A percentile compares a stretch with the other conserved stretches of the same genome.
phyloP scores from a whole-genome alignment of 805 yeast genomes.

The Kodamaea jinghongensis region DNA sequence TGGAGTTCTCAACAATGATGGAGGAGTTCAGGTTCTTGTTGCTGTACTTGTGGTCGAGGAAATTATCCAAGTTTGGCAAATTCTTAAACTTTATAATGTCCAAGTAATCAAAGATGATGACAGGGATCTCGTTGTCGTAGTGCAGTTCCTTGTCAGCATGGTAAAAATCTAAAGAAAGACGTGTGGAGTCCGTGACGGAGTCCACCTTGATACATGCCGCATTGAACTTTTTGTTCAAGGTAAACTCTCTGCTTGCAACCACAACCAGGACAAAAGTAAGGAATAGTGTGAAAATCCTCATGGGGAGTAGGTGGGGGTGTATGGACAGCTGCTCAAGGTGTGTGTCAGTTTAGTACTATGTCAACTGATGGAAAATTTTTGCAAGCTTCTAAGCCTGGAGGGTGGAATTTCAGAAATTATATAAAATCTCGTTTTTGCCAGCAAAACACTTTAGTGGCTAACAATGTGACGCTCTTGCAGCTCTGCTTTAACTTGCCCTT shows the following conservation, averaged over 20 bases:
- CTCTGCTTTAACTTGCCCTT: too few species aligned
- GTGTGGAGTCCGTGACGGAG: slow-evolving; percentile 5
- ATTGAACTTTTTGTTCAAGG: slow-evolving; percentile 9
- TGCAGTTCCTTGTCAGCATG: neutral
- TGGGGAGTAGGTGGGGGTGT: too few species aligned
- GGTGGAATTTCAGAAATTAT: too few species aligned
- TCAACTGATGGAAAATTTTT: neutral
- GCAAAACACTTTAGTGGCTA: too few species aligned
- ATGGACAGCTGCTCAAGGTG: too few species aligned
- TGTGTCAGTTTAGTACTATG: too few species aligned
- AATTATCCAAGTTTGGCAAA: slow-evolving; percentile 11
- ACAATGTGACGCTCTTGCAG: too few species aligned
- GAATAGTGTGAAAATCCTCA: slow-evolving; percentile 7
- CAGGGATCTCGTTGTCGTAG: slow-evolving; percentile 9
- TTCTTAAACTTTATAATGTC: slow-evolving; percentile 11
- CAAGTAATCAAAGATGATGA: slow-evolving; percentile 13
- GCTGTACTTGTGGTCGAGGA: slow-evolving; percentile 8
- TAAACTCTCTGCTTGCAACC: slow-evolving; percentile 6
- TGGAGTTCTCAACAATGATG: neutral
- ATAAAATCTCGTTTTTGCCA: too few species aligned
- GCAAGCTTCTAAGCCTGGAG: neutral
- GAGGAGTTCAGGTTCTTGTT: slow-evolving; percentile 7
- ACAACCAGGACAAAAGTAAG: slow-evolving; percentile 5
- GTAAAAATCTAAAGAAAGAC: slow-evolving; percentile 7
- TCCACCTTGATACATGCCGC: slow-evolving; percentile 13